Base-by-base conservation (phyloP, 371 early-diverging fungal species). In the Actinomucor elegans region DNA sequence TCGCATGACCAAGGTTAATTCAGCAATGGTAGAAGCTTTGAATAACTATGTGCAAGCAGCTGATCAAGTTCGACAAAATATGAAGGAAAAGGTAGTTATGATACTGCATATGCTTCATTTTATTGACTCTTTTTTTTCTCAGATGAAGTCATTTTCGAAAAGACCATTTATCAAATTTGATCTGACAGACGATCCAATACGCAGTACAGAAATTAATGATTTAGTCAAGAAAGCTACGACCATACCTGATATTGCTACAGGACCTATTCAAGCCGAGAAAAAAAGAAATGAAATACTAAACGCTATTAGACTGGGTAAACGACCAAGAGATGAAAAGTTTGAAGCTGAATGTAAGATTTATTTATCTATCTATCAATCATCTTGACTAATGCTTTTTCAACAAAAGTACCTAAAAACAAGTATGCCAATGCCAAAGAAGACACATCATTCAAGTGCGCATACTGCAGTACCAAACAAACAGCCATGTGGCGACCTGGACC, bases 401-500 rank as follows among this genome's bases (percentile, higher is more conserved):
- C n/a, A n/a, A 23, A 52, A 58, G 46, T 45, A 26, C 63, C 52
- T 18, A 54, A 56, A 23, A 49, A 40, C 33, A 55, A 53, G 23
- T 23, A 47, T 35, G 48, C 54, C 4, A 69, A 64, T 41, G 31
- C 36, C 3, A 69, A 66, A 52, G 74, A 73, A 11, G 77, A 73
- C 34, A 64, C 64, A 6, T 52, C 64, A 11, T 48, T 67, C 5
- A 65, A 64, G 44, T 77, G 77, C 38, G 45, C 55, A 5, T 77
- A 77, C 38, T 77, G 77, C 38, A 69, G 69, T 21, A 71, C 77
- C 21, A 62, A 56, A 17, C 51, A 55, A 7, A 77, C 77, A 33
- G 44, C 66, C 14, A 77, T 77, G 77, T 73, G 77, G 74, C 61
- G 70, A 38, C 34, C 59, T 17, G 77, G 77, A 11, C 77, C 77